phyloP scores from a whole-genome alignment of 2,329 filamentous ascomycete species.

The Biscogniauxia marginata region DNA sequence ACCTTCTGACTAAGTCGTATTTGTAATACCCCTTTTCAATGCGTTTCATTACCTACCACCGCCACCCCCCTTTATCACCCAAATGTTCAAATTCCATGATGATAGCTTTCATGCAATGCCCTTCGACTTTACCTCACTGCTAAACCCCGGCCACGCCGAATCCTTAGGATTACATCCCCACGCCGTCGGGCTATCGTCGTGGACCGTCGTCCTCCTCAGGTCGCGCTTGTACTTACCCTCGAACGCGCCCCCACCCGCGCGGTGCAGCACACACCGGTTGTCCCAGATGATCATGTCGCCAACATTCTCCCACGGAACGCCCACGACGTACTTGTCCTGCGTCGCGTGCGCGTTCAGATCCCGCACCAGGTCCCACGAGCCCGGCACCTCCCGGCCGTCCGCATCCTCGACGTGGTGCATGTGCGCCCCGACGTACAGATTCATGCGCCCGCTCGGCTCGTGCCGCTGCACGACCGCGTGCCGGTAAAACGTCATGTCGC shows the following conservation, averaged over 20 bases:
- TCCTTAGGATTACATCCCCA: constrained; percentile 37
- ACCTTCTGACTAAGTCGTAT: too few species aligned
- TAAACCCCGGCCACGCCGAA: constrained; percentile 23
- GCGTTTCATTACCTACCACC: too few species aligned
- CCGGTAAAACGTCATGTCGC: constrained; percentile 36
- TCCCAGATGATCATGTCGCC: constrained; percentile 59
- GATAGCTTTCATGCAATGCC: too few species aligned
- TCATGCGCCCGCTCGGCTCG: constrained; percentile 49
- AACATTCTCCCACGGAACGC: constrained; percentile 46
- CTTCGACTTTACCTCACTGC: neutral
- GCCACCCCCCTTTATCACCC: neutral
- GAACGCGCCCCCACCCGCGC: constrained; percentile 48
- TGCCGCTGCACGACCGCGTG: constrained; percentile 53
- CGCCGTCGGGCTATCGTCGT: constrained; percentile 41
- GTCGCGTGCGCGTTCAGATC: constrained; percentile 47
- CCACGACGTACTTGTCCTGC: constrained; percentile 45
- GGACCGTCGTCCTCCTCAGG: constrained; percentile 56
- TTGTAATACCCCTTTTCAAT: too few species aligned
- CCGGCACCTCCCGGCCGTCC: constrained; percentile 38
- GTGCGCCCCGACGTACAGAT: constrained; percentile 53
- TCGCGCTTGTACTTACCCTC: constrained; percentile 49
- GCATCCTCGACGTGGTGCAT: constrained; percentile 53
- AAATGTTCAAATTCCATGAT: too few species aligned
- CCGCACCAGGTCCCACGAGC: constrained; percentile 38
- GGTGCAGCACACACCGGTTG: constrained; percentile 56